Conservation (phyloP, 192 early-diverging fungal genomes). For the Pecoramyces ruminantium region DNA sequence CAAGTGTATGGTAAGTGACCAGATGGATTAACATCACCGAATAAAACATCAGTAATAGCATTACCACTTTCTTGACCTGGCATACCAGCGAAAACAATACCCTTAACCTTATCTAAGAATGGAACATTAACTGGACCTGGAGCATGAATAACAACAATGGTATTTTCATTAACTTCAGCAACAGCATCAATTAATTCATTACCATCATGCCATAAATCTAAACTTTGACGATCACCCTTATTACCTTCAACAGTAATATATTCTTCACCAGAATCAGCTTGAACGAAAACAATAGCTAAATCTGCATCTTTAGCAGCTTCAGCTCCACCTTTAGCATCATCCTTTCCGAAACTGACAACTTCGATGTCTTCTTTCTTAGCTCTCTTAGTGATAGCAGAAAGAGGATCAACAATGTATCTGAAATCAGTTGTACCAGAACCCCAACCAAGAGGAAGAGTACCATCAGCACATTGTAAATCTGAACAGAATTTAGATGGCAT, state of each 20-base stretch:
- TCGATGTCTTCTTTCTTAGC: no score
- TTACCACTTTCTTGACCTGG: constrained; percentile 57
- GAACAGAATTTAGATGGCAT: neutral
- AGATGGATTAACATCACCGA: constrained; percentile 46
- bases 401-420: constrained; percentile 2
- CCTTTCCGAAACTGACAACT: no score
- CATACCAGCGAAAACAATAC: constrained; percentile 29
- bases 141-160: constrained; percentile 21
- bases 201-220: constrained; percentile 12
- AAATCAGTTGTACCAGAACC: constrained; percentile 6
- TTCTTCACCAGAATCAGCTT: constrained; percentile 3
- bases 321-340: neutral
- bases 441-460: neutral
- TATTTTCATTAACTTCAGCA: constrained; percentile 13
- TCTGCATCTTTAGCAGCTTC: constrained; percentile 4
- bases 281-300: constrained; percentile 3
- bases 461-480: neutral
- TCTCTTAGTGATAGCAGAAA: neutral
- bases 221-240: constrained; percentile 10
- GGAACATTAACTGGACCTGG: constrained; percentile 29
- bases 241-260: constrained; percentile 2
- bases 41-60: constrained; percentile 49
- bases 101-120: constrained; percentile 21
- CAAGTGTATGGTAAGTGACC: constrained; percentile 43
- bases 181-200: constrained; percentile 18